phyloP scores from a whole-genome alignment of 257 asterid genomes.

The Orobanche coerulescens region DNA sequence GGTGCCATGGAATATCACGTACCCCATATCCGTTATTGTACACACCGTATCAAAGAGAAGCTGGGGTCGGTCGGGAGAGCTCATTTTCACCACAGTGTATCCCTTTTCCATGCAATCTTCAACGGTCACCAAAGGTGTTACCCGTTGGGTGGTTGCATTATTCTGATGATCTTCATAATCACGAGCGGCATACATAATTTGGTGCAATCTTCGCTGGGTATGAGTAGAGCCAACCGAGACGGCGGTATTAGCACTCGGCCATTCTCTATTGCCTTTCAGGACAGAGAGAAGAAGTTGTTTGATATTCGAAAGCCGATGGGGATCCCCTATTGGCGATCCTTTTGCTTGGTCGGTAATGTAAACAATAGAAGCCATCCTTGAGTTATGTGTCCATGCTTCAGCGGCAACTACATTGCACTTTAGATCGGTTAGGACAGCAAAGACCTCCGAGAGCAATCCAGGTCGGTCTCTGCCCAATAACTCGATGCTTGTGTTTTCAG shows the following conservation, averaged over 20 bases:
- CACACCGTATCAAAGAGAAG: constrained; percentile 58
- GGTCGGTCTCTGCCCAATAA: constrained; percentile 77
- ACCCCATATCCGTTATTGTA: constrained; percentile 64
- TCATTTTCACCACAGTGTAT: constrained; percentile 42
- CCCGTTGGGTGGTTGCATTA: constrained; percentile 13
- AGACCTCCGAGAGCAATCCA: constrained; percentile 71
- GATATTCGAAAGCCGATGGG: constrained; percentile 47
- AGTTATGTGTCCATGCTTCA: constrained; percentile 92
- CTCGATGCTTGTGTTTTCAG: constrained; percentile 33
- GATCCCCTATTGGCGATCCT: constrained; percentile 50
- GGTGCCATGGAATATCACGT: constrained; percentile 55
- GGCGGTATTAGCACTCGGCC: constrained; percentile 58
- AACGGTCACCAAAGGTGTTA: constrained; percentile 34
- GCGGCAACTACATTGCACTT: constrained; percentile 75
- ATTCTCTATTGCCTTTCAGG: constrained; percentile 53
- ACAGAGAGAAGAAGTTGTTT: constrained; percentile 61
- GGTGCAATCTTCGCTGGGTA: constrained; percentile 71
- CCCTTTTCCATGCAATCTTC: constrained; percentile 45
- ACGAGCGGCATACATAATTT: constrained; percentile 74
- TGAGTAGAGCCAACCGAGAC: constrained; percentile 69
- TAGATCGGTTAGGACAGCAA: constrained; percentile 72
- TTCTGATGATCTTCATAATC: constrained; percentile 39
- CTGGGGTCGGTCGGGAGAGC: constrained; percentile 56
- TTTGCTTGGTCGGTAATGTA: constrained; percentile 61
- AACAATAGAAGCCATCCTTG: constrained; percentile 78